Evolutionary conservation across 768 basidiomycete genomes (phyloP).

Genomic region (Suillus subluteus): DNA sequence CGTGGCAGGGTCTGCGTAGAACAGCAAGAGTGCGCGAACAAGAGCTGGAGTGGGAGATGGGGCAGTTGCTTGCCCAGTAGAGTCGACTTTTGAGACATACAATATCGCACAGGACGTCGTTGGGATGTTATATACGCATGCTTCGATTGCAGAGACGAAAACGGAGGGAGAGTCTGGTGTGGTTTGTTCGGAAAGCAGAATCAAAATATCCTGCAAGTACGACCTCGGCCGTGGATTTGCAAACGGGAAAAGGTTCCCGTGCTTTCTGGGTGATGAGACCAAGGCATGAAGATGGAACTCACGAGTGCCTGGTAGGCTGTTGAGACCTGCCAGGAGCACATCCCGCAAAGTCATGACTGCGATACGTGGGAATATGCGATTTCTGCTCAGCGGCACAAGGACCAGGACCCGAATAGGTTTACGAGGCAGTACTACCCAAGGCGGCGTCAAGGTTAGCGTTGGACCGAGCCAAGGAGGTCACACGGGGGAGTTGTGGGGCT

Average conservation of each 20-base stretch:
- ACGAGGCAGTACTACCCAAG: neutral
- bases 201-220: slow-evolving; percentile 75
- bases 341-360: slow-evolving; percentile 58
- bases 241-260: slow-evolving; percentile 74
- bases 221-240: slow-evolving; percentile 66
- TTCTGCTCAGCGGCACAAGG: slow-evolving; percentile 12
- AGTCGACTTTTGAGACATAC: slow-evolving; percentile 94
- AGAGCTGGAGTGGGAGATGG: slow-evolving; percentile 75
- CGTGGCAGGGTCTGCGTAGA: slow-evolving; percentile 64
- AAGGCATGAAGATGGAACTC: slow-evolving; percentile 79
- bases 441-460: neutral
- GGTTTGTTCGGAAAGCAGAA: slow-evolving; percentile 71
- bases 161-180: slow-evolving; percentile 53
- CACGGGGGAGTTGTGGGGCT: neutral
- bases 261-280: slow-evolving; percentile 67
- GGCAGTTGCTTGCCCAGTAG: slow-evolving; percentile 72
- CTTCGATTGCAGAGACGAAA: slow-evolving; percentile 82
- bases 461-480: neutral
- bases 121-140: slow-evolving; percentile 73
- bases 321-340: slow-evolving; percentile 59
- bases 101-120: slow-evolving; percentile 70
- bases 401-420: neutral
- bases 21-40: slow-evolving; percentile 65
- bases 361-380: slow-evolving; percentile 26
- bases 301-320: slow-evolving; percentile 63